These are phyloP conservation scores for Gilbertella persicaria DNA, from an alignment of 371 early-diverging fungal species.

Conservation along the genomic window DNA sequence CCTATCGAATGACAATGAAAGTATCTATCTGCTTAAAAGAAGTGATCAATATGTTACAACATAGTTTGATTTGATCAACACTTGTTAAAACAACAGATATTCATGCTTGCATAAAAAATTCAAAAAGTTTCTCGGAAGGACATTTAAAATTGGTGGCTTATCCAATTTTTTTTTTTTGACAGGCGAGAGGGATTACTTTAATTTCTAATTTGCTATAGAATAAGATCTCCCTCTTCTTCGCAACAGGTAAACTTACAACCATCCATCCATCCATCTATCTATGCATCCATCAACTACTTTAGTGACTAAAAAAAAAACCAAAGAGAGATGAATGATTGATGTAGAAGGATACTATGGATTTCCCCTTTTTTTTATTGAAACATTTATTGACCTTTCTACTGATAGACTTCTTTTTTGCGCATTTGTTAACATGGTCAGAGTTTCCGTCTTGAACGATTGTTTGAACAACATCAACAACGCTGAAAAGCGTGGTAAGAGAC, in stretches of 20 bases:
- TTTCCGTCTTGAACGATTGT: conserved; percentile 82
- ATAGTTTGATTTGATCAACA: no score
- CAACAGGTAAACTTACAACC: conserved; percentile 30
- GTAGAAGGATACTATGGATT: no score
- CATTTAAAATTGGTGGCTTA: conserved; percentile 18
- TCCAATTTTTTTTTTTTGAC: conserved; percentile 11
- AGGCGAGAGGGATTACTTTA: conserved; percentile 11
- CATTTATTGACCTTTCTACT: conserved; percentile 25
- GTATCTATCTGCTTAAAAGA: no score
- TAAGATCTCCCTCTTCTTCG: conserved; percentile 27
- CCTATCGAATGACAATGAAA: no score
- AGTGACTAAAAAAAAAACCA: conserved; percentile 24
- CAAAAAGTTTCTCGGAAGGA: no score
- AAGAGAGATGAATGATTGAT: no score
- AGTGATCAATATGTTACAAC: no score
- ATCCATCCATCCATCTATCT: conserved; percentile 23
- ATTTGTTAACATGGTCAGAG: conserved; percentile 42
- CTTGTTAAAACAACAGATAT: not conserved
- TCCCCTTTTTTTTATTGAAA: no score
- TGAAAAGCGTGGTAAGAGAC: conserved; percentile 97
- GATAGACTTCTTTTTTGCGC: conserved; percentile 13
- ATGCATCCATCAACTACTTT: conserved; percentile 26
- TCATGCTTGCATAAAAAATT: no score
- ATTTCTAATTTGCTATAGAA: conserved; percentile 7
- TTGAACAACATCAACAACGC: conserved; percentile 99